Conservation (phyloP, 192 early-diverging fungal species). For the Gonapodya prolifera region DNA sequence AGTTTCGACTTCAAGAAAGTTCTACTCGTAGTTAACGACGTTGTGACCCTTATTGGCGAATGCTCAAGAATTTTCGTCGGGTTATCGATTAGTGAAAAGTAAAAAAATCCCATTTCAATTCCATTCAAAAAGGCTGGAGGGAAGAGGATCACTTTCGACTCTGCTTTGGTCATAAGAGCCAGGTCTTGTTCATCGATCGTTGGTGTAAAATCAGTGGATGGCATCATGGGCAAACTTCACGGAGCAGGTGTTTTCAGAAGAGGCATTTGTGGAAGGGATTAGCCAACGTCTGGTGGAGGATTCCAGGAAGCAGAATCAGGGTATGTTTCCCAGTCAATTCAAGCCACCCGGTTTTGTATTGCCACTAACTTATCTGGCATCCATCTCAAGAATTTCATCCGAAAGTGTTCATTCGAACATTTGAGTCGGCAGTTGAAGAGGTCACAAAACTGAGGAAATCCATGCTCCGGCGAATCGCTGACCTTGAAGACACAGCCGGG, state of each 20-base stretch:
- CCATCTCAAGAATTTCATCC: conserved; percentile 57
- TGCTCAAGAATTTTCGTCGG: too few relatives aligned
- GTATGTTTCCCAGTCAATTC: neutral
- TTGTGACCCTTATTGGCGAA: too few relatives aligned
- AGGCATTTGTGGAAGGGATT: neutral
- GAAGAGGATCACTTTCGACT: too few relatives aligned
- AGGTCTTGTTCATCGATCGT: too few relatives aligned
- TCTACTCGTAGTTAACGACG: neutral
- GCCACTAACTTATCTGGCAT: neutral
- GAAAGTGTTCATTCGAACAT: conserved; percentile 81
- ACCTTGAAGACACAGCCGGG: conserved; percentile 65
- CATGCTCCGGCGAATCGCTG: conserved; percentile 70
- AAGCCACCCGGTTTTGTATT: neutral
- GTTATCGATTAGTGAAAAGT: too few relatives aligned
- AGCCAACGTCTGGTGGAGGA: neutral
- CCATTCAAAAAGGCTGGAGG: too few relatives aligned
- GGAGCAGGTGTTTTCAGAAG: neutral
- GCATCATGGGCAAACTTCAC: neutral
- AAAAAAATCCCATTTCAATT: too few relatives aligned
- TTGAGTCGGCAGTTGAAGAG: conserved; percentile 75
- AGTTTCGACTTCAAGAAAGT: neutral
- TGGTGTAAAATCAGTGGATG: too few relatives aligned
- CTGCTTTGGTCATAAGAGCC: too few relatives aligned
- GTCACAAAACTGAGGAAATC: conserved; percentile 59
- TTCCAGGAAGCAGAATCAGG: neutral